Base-by-base conservation (phyloP, 345 rosid genomes). In the Leavenworthia alabamica region DNA sequence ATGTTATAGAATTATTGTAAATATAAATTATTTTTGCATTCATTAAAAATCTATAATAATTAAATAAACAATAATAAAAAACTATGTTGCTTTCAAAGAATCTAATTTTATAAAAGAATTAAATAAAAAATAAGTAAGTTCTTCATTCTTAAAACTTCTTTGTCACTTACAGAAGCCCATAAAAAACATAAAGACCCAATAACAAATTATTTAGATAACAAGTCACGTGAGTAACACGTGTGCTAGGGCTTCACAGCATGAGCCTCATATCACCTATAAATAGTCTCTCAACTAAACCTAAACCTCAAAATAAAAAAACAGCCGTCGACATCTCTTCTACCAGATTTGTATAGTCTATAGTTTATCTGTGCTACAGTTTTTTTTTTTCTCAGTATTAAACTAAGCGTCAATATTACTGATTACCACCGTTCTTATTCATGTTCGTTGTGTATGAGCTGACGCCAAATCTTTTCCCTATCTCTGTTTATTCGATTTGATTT, bases 391-490 rank as follows among this genome's bases (percentile, higher is more conserved):
- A n/a, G n/a, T n/a, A n/a, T n/a, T n/a, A n/a, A n/a, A n/a, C n/a
- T n/a, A 0, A 1, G 75, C 76, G 71, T 72, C 76, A 72, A 22
- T 72, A n/a, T 56, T 17, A 72, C 72, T 72, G 76, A 72, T 65
- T 72, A 66, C 76, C 67, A 52, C 27, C 76, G 76, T 26, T 44
- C 71, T 26, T 11, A 15, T 65, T 10, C 1, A 66, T 72, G 76
- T 35, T 58, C 76, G 72, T 72, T 64, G 76, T 2, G 76, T 72
- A 72, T 72, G 72, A 65, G 76, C 14, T 72, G 76, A 72, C 71
- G 76, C 76, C 2, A 65, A 26, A 72, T 20, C 15, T 3, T 2
- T 6, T 41, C n/a, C 71, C 62, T 65, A 32, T 19, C 0, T 58
- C 57, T 66, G 62, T n/a, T n/a, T n/a, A n/a, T n/a, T n/a, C n/a